Evolutionary conservation across 345 rosid genomes (phyloP), one percentile per base, ranked within the genome.

Genomic region (Eucalyptus cloeziana): DNA sequence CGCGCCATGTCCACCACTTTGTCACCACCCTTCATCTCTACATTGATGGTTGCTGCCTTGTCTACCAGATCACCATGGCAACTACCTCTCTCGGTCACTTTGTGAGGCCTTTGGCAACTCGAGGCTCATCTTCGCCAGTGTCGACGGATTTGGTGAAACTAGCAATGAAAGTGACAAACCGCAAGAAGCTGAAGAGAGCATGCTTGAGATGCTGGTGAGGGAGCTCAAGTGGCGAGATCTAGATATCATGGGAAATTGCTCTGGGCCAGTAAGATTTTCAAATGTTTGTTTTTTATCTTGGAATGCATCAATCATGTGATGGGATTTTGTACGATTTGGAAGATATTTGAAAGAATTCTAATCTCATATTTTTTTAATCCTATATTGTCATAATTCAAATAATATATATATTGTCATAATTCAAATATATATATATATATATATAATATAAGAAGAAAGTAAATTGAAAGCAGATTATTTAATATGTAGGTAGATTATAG

Each of bases 251-350:
- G 37, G 37, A 64, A 14, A 15, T 64, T 64, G 76, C 6, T 8
- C 16, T 3, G 7, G 8, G 69, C 31, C 8, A 64, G 5, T 14
- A 3, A 64, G 37, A 64, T 30, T 14, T 33, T 64, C 19, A 64
- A n/a, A 64, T 16, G 8, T 64, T 64, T 30, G 24, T 19, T 30
- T 14, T 7, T n/a, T 13, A 7, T 64, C 8, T n/a, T n/a, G 19
- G 37, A n/a, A n/a, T 64, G 37, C 19, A 15, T 16, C 19, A n/a
- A 64, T 30, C 31, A 64, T 64, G 37, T n/a, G 19, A n/a, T n/a
- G 37, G 5, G 76, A 64, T n/a, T 64, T n/a, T 64, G 0, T 30
- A 64, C 0, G 8, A n/a, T n/a, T 4, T 4, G 10, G 1, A 64
- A 4, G 37, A 64, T 64, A 64, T n/a, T 64, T 7, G 10, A 3